Evolutionary conservation across 73 alveolate species (phyloP), one percentile per base, ranked within the genome.

Genomic region (Stentor coeruleus): DNA sequence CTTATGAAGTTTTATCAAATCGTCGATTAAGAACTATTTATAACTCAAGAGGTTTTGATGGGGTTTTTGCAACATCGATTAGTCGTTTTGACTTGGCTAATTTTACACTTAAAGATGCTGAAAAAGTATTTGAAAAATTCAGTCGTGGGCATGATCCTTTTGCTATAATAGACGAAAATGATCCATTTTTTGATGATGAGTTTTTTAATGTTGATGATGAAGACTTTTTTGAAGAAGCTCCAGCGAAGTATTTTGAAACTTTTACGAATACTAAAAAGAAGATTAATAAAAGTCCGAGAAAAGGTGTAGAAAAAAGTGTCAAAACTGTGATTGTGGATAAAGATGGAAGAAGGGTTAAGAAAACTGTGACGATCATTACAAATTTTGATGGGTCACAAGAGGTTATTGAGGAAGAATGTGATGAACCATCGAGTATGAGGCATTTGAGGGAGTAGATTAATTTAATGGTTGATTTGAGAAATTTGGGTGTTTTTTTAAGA

Each of bases 111-210:
- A 95, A 85, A 88, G 92, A 96, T 82, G 93, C 97, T 15, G 96
- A 93, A 66, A 98, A 89, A 82, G 92, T 96, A 42, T 96, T 96
- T 92, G 98, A 93, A 76, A 90, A 92, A 77, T 95, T 96, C 94
- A 90, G 93, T 81, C 98, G 99, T n/a, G 85, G 98, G 28, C 33
- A 91, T 14, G 95, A 96, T 84, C 99, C 99, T 14, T 96, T 95
- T 90, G 66, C 66, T 49, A 49, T 49, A 11, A 6, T 49, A 49
- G 66, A 49, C 6, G 66, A 49, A 49, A 49, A 49, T 20, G 66
- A 49, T 49, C 66, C 66, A 49, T 49, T 49, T 49, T 49, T 49
- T 49, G 66, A 49, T 11, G 66, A 49, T 20, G 66, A 49, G 66
- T 49, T 49, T 49, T 49, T 49, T 49, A 20, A 49, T 11, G 28